phyloP scores from a whole-genome alignment of 768 basidiomycete species.

The Panus rudis region DNA sequence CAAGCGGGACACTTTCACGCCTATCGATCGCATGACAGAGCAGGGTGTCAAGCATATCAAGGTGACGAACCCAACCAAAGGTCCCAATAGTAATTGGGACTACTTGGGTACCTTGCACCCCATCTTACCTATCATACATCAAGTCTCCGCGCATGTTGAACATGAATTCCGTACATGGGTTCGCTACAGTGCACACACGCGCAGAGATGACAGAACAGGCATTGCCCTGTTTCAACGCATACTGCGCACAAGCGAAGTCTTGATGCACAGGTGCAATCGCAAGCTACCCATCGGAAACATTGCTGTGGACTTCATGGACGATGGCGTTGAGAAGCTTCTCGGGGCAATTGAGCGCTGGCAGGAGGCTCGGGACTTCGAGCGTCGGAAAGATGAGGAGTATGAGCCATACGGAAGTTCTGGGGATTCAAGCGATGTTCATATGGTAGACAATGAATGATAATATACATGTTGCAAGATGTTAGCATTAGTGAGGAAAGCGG shows the following conservation, averaged over 20 bases:
- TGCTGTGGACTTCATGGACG: not conserved
- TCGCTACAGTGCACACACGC: not conserved
- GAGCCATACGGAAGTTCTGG: not conserved
- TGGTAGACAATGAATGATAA: not conserved
- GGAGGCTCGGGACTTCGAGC: not conserved
- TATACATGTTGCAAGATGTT: too few relatives aligned
- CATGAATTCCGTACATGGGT: not conserved
- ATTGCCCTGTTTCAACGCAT: not conserved
- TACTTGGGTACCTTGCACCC: not conserved
- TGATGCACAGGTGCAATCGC: not conserved
- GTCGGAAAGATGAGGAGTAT: not conserved
- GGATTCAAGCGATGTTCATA: not conserved
- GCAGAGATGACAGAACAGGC: not conserved
- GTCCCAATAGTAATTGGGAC: not conserved
- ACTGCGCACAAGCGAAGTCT: not conserved
- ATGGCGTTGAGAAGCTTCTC: not conserved
- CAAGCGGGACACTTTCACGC: not conserved
- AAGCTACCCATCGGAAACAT: not conserved
- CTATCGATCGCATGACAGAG: slow-evolving; percentile 2
- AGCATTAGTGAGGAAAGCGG: too few relatives aligned
- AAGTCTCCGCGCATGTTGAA: not conserved
- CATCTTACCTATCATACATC: not conserved
- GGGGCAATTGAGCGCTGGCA: not conserved
- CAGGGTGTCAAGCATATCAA: too few relatives aligned
- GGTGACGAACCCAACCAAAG: not conserved